Evolutionary conservation across 1,284 basidiomycete species (phyloP), one percentile per base, ranked within the genome.

Genomic region (Gymnopus androsaceus): DNA sequence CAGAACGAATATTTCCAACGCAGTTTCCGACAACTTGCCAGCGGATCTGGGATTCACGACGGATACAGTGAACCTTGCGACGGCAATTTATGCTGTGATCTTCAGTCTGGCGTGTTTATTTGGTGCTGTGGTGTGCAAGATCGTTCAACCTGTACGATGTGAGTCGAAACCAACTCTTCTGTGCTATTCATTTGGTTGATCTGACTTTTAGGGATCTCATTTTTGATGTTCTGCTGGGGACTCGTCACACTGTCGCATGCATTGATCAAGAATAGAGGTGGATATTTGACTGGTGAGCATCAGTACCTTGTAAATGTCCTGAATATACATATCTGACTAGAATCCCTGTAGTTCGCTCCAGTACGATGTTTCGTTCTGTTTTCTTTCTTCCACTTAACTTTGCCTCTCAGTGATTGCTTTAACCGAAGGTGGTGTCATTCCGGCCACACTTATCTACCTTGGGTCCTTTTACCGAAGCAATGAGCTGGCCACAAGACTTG

Each of bases 381-480:
- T 1, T 14, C 41, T n/a, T 42, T 25, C 3, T 11, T 25, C 36
- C 8, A 17, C 25, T 5, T 17, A 17, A 38, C 36, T 49, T 30
- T 12, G 21, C 19, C n/a, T n/a, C n/a, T n/a, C 45, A 74, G 73
- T 70, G 58, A 74, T 75, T 44, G 73, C 70, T 5, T 64, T 75
- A 33, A 75, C 73, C 1, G 73, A 75, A 65, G 73, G 72, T 53
- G 69, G 71, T 12, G 72, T 75, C 7, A 73, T 72, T 3, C 73
- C 73, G 2, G 68, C 73, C 4, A 73, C 72, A 9, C 60, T 75
- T 4, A 70, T 74, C 11, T 75, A 75, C 59, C 66, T 75, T 2
- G 73, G 72, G 17, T 64, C 65, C 1, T 75, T 73, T 57, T 74
- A 74, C 57, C 73, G 72, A 46, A 67, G 69, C 34, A 72, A 69